These are phyloP conservation scores for Fusarium sp. DNA, from an alignment of 2,329 filamentous ascomycete genomes.

Conservation along the genomic window DNA sequence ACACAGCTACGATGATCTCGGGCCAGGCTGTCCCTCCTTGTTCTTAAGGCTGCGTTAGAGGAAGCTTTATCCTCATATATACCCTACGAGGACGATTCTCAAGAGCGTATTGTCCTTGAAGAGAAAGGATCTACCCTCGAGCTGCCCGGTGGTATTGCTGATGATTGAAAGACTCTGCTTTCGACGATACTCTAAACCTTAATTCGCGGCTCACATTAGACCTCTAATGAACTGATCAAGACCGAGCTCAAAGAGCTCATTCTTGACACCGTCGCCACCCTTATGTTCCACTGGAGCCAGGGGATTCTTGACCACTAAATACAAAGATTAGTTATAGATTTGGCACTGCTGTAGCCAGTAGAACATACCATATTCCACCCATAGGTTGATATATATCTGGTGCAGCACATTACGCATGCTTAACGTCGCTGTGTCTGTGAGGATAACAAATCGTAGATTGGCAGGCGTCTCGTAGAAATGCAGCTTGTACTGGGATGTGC, in stretches of 20 bases:
- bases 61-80: background rate
- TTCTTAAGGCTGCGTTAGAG: background rate
- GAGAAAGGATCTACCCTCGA: background rate
- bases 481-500: conserved; percentile 95
- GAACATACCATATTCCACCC: conserved; percentile 88
- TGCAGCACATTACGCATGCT: conserved; percentile 96
- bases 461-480: conserved; percentile 99
- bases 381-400: conserved; percentile 98
- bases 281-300: conserved; percentile 77
- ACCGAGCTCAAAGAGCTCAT: conserved; percentile 78
- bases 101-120: background rate
- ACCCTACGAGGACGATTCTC: background rate
- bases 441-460: conserved; percentile 94
- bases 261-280: conserved; percentile 76
- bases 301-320: conserved; percentile 77
- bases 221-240: conserved; percentile 83
- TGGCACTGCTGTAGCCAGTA: background rate
- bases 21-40: background rate
- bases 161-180: conserved; percentile 14
- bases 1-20: background rate
- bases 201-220: conserved; percentile 62
- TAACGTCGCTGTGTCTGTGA: conserved; percentile 88
- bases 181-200: conserved; percentile 7
- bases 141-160: background rate
- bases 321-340: conserved; percentile 1